Percentiles rank a stretch among this genome's conserved stretches.
phyloP scores from a whole-genome alignment of 2,329 filamentous ascomycete genomes.

The Monilinia laxa region DNA sequence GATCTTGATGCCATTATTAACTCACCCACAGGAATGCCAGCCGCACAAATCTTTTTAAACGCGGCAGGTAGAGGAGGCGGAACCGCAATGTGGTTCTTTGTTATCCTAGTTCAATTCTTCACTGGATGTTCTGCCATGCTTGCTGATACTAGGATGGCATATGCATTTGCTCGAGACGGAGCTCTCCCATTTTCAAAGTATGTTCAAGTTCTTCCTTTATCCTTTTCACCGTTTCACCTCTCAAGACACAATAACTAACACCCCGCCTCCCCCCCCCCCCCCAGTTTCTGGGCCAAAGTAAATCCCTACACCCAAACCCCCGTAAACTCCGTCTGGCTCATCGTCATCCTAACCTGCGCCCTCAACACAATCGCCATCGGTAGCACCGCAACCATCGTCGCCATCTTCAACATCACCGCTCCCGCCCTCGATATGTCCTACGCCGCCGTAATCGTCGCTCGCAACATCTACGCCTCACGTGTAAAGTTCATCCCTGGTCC shows the following conservation, averaged over 20 bases:
- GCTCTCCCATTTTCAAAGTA: constrained; percentile 61
- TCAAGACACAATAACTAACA: not conserved
- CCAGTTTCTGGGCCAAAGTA: constrained; percentile 52
- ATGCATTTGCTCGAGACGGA: constrained; percentile 59
- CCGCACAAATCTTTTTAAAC: constrained; percentile 60
- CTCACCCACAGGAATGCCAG: constrained; percentile 59
- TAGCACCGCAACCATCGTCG: constrained; percentile 50
- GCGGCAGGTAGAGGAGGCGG: constrained; percentile 57
- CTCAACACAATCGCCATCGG: constrained; percentile 54
- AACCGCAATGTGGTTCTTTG: constrained; percentile 60
- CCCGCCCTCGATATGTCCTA: constrained; percentile 55
- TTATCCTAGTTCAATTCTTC: constrained; percentile 64
- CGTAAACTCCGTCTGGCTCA: constrained; percentile 63
- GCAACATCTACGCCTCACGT: constrained; percentile 32
- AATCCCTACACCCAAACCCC: constrained; percentile 57
- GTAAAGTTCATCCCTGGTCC: constrained; percentile 46
- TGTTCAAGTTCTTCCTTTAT: constrained; percentile 1
- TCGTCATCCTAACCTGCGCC: constrained; percentile 55
- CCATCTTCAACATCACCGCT: constrained; percentile 54
- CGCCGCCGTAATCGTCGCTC: constrained; percentile 56
- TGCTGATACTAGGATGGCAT: constrained; percentile 62
- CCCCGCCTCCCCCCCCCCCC: not conserved
- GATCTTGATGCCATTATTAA: constrained; percentile 56
- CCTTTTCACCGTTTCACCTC: not conserved
- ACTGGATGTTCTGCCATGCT: constrained; percentile 62